phyloP scores from a whole-genome alignment of 169 alveolate species.

The Babesia ovis region DNA sequence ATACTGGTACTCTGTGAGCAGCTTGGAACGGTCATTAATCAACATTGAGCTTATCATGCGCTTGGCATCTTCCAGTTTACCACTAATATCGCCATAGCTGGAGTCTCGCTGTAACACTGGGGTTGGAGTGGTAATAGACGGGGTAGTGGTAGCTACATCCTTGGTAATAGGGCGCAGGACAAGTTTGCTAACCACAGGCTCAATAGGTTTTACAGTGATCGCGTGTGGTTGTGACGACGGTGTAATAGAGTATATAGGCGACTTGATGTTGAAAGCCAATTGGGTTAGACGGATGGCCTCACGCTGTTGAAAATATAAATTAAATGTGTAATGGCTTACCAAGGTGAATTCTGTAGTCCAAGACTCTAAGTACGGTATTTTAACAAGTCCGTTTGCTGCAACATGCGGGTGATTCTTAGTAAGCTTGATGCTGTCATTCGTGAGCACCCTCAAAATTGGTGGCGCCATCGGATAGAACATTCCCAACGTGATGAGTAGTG shows the following conservation, averaged over 20 bases:
- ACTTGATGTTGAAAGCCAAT: slow-evolving; percentile 11
- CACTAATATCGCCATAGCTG: neutral
- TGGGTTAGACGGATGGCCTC: slow-evolving; percentile 22
- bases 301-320: too few relatives aligned
- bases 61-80: neutral
- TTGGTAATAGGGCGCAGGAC: neutral
- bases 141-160: neutral
- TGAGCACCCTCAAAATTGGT: slow-evolving; percentile 31
- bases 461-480: slow-evolving; percentile 41
- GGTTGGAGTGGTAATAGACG: neutral
- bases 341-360: slow-evolving; percentile 43
- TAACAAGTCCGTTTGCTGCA: slow-evolving; percentile 26
- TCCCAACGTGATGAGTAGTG: slow-evolving; percentile 19
- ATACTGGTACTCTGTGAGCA: slow-evolving; percentile 2
- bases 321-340: slow-evolving; percentile 35
- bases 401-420: slow-evolving; percentile 47
- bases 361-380: slow-evolving; percentile 24
- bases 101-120: neutral
- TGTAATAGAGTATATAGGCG: slow-evolving; percentile 38
- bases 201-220: neutral
- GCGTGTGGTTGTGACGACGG: neutral
- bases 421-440: slow-evolving; percentile 16
- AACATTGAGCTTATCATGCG: neutral
- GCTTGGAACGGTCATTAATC: neutral
- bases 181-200: neutral